Evolutionary conservation across 2,329 filamentous ascomycete species (phyloP).

Genomic region (Aspergillus nomiae): DNA sequence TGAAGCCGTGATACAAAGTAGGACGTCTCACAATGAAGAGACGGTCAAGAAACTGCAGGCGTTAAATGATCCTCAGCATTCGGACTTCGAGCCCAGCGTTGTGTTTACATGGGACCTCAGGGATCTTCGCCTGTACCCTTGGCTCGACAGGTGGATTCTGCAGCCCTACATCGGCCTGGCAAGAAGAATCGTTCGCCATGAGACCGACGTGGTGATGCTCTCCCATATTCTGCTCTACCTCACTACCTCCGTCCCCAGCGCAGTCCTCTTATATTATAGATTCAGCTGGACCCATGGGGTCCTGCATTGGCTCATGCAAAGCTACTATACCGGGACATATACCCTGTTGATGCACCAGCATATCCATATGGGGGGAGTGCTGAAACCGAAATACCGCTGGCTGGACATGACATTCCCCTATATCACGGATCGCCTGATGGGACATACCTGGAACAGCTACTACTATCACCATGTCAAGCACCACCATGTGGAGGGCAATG

Average conservation of each 20-base stretch:
- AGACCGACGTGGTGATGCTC: conserved; percentile 76
- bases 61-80: conserved; percentile 52
- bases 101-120: conserved; percentile 56
- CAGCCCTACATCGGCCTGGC: conserved; percentile 63
- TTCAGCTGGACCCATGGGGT: conserved; percentile 71
- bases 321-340: conserved; percentile 71
- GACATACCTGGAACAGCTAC: conserved; percentile 83
- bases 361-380: conserved; percentile 73
- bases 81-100: conserved; percentile 58
- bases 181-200: conserved; percentile 60
- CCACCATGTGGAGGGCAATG: conserved; percentile 80
- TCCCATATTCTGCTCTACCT: conserved; percentile 75
- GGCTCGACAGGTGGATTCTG: conserved; percentile 55
- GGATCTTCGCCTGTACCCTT: conserved; percentile 42
- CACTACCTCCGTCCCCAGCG: conserved; percentile 69
- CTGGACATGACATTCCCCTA: conserved; percentile 73
- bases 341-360: conserved; percentile 84
- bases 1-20: background rate
- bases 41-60: conserved; percentile 50
- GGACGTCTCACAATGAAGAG: background rate
- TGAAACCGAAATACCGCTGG: conserved; percentile 56
- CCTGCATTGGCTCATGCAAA: conserved; percentile 65
- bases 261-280: conserved; percentile 60
- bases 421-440: conserved; percentile 73
- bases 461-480: conserved; percentile 86